Evolutionary conservation across 2,329 filamentous ascomycete species (phyloP).

Genomic region (Fusarium concolor): DNA sequence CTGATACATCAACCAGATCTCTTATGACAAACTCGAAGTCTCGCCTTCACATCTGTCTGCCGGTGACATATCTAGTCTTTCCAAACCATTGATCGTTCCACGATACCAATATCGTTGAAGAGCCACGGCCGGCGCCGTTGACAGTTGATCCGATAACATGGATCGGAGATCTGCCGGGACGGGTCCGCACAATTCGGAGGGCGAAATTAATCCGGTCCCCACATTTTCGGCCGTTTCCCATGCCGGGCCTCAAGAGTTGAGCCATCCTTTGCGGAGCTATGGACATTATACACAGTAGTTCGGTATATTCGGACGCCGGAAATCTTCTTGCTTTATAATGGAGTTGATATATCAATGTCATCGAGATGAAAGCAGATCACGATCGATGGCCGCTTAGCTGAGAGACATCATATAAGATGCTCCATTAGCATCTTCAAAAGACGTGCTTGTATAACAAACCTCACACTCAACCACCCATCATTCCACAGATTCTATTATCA

Average conservation of each 20-base stretch:
- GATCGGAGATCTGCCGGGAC: neutral
- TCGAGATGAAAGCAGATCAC: neutral
- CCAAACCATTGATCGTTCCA: neutral
- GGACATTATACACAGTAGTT: neutral
- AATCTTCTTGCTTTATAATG: conserved; percentile 7
- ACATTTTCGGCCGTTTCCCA: conserved; percentile 8
- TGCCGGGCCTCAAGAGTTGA: neutral
- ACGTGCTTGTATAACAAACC: neutral
- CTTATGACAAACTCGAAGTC: neutral
- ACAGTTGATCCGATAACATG: conserved; percentile 4
- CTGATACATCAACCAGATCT: neutral
- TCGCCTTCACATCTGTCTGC: neutral
- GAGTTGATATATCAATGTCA: neutral
- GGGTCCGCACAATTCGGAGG: conserved; percentile 20
- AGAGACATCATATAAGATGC: neutral
- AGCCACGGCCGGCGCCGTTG: neutral
- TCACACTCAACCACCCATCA: neutral
- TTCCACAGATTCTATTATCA: neutral
- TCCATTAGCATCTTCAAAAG: neutral
- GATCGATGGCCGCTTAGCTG: rapidly evolving
- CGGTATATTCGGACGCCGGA: conserved; percentile 2
- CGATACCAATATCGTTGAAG: neutral
- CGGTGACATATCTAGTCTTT: neutral
- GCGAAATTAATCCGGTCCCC: conserved; percentile 24
- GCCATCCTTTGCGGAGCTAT: neutral